Conservation (phyloP, 148 eudicot species). For the Rhododendron williamsianum region DNA sequence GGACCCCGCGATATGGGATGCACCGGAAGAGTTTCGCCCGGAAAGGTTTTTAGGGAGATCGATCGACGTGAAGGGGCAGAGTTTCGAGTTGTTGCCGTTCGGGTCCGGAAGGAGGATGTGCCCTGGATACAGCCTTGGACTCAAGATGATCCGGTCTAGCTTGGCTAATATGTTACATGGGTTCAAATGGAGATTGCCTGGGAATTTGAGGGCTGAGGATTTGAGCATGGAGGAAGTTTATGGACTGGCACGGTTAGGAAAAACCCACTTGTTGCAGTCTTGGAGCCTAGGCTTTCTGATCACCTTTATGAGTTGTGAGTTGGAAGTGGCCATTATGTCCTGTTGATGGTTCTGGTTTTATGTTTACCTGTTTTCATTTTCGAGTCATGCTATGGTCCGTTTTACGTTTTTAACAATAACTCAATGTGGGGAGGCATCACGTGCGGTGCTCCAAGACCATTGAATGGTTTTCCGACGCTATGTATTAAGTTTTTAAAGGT, state of each 20-base stretch:
- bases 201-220: slow-evolving; percentile 22
- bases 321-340: background rate
- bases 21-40: slow-evolving; percentile 25
- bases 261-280: slow-evolving; percentile 15
- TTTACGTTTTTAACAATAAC: background rate
- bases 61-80: slow-evolving; percentile 25
- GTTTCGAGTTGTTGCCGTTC: slow-evolving; percentile 32
- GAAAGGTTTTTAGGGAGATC: slow-evolving; percentile 29
- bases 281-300: slow-evolving; percentile 26
- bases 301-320: slow-evolving; percentile 18
- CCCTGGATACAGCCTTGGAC: slow-evolving; percentile 30
- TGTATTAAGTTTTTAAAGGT: background rate
- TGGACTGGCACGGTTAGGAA: slow-evolving; percentile 27
- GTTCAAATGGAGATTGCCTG: slow-evolving; percentile 25
- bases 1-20: slow-evolving; percentile 19
- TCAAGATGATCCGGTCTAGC: slow-evolving; percentile 20
- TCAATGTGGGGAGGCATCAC: background rate
- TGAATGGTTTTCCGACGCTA: too few species aligned
- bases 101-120: slow-evolving; percentile 41
- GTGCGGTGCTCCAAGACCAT: background rate
- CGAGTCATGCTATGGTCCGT: background rate
- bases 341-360: background rate
- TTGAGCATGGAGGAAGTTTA: slow-evolving; percentile 29
- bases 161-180: slow-evolving; percentile 33
- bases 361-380: background rate